These are phyloP conservation scores for Przewalskia tangutica DNA, from an alignment of 257 asterid species.

Conservation along the genomic window DNA sequence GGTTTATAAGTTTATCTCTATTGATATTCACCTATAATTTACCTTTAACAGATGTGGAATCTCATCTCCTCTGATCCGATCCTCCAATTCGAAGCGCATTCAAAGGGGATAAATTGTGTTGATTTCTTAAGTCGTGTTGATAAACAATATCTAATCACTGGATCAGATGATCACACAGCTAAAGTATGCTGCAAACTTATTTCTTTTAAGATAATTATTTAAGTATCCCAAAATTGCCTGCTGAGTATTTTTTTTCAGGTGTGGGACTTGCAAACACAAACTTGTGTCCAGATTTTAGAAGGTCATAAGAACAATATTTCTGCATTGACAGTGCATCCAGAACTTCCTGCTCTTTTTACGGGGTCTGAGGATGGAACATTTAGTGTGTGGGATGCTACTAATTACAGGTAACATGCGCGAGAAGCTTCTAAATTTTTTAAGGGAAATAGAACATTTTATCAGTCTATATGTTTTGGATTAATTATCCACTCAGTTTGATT, in stretches of 20 bases:
- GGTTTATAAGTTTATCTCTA: neutral
- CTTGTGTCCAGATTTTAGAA: slow-evolving; percentile 88
- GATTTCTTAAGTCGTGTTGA: slow-evolving; percentile 90
- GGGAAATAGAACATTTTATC: no score
- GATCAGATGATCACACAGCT: slow-evolving; percentile 98
- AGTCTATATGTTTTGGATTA: no score
- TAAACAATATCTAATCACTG: slow-evolving; percentile 83
- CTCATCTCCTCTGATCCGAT: slow-evolving; percentile 97
- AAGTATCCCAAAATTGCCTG: neutral
- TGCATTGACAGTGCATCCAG: slow-evolving; percentile 94
- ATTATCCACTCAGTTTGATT: no score
- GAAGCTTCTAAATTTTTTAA: no score
- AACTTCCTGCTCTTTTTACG: slow-evolving; percentile 85
- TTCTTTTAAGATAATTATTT: neutral
- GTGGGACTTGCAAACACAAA: slow-evolving; percentile 95
- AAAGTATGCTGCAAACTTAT: slow-evolving; percentile 38
- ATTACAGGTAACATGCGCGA: slow-evolving; percentile 56
- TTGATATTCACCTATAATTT: neutral
- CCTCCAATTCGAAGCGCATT: slow-evolving; percentile 84
- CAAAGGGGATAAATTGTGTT: slow-evolving; percentile 92
- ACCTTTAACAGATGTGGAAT: slow-evolving; percentile 69
- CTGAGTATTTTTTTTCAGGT: slow-evolving; percentile 31
- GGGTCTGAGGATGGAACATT: slow-evolving; percentile 99
- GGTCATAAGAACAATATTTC: slow-evolving; percentile 97
- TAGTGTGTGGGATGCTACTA: slow-evolving; percentile 94